Conservation (phyloP, 441 rosid genomes). For the Gossypium trilobum region DNA sequence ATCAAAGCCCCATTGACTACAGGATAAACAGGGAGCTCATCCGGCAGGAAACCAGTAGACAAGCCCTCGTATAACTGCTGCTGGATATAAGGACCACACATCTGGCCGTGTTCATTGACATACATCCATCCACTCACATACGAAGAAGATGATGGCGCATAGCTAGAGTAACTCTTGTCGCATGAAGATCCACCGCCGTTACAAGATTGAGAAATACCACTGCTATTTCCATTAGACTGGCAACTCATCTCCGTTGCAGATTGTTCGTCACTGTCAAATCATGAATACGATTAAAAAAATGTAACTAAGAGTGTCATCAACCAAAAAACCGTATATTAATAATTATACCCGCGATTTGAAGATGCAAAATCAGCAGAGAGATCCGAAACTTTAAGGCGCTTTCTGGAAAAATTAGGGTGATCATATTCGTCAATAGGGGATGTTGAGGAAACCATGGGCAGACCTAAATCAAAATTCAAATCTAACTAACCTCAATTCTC, state of each 20-base stretch:
- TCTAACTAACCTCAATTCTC: neutral
- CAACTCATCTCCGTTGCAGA: conserved; percentile 41
- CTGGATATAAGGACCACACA: conserved; percentile 92
- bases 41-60: conserved; percentile 75
- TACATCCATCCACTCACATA: conserved; percentile 88
- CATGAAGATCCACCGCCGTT: conserved; percentile 34
- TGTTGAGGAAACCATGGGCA: conserved; percentile 48
- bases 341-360: conserved; percentile 30
- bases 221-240: conserved; percentile 50
- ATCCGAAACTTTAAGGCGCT: conserved; percentile 33
- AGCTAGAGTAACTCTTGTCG: conserved; percentile 26
- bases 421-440: conserved; percentile 16
- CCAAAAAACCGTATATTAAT: neutral
- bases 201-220: conserved; percentile 40
- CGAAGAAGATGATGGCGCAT: conserved; percentile 17
- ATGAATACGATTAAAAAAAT: neutral
- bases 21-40: conserved; percentile 83
- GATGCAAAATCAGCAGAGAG: conserved; percentile 21
- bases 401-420: conserved; percentile 18
- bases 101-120: conserved; percentile 63
- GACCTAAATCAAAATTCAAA: conserved; percentile 8
- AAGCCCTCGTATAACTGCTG: conserved; percentile 78
- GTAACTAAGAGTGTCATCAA: neutral
- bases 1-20: conserved; percentile 49
- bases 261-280: conserved; percentile 28